phyloP scores from a whole-genome alignment of 2,329 filamentous ascomycete species.

The Xylaria arbuscula region DNA sequence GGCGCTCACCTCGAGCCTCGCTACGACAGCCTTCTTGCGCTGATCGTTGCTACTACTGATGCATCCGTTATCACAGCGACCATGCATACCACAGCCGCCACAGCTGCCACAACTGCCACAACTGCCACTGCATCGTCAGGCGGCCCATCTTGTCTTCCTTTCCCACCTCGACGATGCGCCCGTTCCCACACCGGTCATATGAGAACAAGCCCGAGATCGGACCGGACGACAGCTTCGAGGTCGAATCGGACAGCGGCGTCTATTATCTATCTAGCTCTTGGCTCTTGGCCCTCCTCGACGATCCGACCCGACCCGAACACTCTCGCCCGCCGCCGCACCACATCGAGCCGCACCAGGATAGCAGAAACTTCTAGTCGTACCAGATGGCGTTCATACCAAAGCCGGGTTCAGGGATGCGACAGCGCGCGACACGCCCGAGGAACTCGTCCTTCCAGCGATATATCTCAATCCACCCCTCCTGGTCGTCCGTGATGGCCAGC shows the following conservation, averaged over 20 bases:
- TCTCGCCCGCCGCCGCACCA: no score
- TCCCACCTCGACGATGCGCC: neutral
- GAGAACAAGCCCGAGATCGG: slow-evolving; percentile 1
- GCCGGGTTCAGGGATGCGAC: slow-evolving; percentile 84
- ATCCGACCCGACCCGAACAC: no score
- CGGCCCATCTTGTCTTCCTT: neutral
- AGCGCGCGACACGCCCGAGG: slow-evolving; percentile 78
- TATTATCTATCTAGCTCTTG: slow-evolving; percentile 2
- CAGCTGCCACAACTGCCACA: no score
- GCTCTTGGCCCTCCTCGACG: neutral
- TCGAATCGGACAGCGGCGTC: neutral
- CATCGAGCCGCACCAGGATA: no score
- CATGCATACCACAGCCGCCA: no score
- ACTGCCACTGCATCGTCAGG: no score
- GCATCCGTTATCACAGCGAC: no score
- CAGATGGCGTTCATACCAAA: slow-evolving; percentile 98
- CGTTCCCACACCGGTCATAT: slow-evolving; percentile 16
- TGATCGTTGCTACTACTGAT: neutral
- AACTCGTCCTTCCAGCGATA: slow-evolving; percentile 89
- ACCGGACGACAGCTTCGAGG: neutral
- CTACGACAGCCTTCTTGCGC: neutral
- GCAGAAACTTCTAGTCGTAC: slow-evolving; percentile 72
- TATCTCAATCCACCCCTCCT: slow-evolving; percentile 87
- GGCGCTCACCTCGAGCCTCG: neutral
- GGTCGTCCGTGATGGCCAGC: slow-evolving; percentile 89